Conservation (phyloP, 2,329 filamentous ascomycete genomes). For the Colletotrichum sp. region DNA sequence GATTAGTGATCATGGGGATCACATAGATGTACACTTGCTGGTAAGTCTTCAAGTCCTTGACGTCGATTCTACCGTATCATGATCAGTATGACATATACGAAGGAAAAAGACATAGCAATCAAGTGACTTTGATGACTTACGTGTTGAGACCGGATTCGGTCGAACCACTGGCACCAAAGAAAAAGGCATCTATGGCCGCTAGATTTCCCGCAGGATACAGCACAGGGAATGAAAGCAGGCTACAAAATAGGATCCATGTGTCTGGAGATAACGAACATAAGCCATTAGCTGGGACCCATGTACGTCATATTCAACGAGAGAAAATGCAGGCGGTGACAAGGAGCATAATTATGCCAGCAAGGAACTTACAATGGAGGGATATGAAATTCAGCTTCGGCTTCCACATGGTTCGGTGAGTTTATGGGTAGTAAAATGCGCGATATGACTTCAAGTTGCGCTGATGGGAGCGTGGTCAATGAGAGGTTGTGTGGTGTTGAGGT, state of each 20-base stretch:
- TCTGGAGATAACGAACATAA: background rate
- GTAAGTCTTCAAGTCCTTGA: constrained; percentile 52
- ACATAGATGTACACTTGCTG: constrained; percentile 59
- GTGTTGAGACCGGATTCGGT: constrained; percentile 58
- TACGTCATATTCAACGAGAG: background rate
- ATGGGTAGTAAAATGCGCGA: background rate
- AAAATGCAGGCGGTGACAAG: background rate
- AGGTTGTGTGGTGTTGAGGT: background rate
- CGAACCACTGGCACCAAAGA: constrained; percentile 53
- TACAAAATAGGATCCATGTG: background rate
- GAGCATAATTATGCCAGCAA: background rate
- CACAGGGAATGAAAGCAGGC: background rate
- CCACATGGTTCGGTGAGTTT: background rate
- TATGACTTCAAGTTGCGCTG: background rate
- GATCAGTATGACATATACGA: background rate
- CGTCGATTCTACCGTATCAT: constrained; percentile 44
- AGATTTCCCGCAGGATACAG: constrained; percentile 36
- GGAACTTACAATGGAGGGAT: background rate
- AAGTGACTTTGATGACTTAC: constrained; percentile 32
- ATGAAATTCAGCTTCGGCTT: background rate
- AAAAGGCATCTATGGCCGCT: constrained; percentile 50
- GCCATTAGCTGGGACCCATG: background rate
- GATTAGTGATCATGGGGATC: constrained; percentile 51
- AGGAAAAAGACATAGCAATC: background rate
- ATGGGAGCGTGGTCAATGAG: background rate